These are phyloP conservation scores for Plasmopara muralis DNA, from an alignment of 352 stramenopile genomes.

Conservation along the genomic window DNA sequence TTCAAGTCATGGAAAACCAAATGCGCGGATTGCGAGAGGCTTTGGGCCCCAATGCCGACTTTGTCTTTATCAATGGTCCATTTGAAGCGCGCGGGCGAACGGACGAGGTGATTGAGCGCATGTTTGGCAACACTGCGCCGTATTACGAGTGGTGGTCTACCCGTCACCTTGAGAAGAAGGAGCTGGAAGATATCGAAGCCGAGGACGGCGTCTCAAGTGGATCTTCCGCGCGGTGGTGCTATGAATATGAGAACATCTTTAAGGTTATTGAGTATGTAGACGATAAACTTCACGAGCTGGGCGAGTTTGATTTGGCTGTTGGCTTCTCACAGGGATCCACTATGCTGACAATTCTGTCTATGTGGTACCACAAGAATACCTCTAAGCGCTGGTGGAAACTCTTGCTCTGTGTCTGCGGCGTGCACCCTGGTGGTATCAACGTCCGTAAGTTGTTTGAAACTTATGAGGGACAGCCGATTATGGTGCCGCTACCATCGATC, in stretches of 20 bases:
- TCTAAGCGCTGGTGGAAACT: constrained; percentile 49
- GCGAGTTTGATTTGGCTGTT: constrained; percentile 67
- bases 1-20: constrained; percentile 66
- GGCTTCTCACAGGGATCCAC: constrained; percentile 76
- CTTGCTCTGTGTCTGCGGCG: constrained; percentile 38
- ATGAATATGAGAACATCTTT: constrained; percentile 37
- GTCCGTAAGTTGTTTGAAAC: constrained; percentile 40
- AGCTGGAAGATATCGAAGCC: constrained; percentile 31
- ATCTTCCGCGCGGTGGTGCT: constrained; percentile 19
- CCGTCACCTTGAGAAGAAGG: constrained; percentile 35
- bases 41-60: constrained; percentile 56
- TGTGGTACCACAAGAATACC: constrained; percentile 42
- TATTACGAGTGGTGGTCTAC: constrained; percentile 78
- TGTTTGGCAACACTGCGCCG: constrained; percentile 46
- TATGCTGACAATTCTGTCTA: constrained; percentile 55
- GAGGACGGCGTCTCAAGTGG: constrained; percentile 18
- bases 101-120: constrained; percentile 43
- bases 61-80: constrained; percentile 59
- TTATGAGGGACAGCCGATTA: constrained; percentile 28
- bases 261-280: constrained; percentile 47
- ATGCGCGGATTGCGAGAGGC: constrained; percentile 44
- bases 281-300: constrained; percentile 44
- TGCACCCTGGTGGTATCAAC: constrained; percentile 30
- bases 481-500: constrained; percentile 49
- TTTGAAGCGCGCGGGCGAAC: constrained; percentile 49